Conservation (phyloP, 148 eudicot species). For the Nepenthes gracilis region DNA sequence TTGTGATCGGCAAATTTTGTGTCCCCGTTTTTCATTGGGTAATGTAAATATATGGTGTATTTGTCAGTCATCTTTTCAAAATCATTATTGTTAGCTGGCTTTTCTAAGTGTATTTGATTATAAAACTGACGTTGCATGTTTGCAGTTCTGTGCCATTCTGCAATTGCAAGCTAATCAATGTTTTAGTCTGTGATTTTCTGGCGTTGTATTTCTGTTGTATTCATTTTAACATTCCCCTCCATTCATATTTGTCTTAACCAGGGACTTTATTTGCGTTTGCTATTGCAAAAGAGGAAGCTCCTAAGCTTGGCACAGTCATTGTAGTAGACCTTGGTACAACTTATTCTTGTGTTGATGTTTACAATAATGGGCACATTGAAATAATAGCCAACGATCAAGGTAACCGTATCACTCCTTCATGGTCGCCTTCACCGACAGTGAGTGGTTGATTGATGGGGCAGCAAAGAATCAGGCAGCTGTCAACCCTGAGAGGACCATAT, state of each 20-base stretch:
- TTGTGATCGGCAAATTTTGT: too few species aligned
- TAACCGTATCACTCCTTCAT: conserved; percentile 73
- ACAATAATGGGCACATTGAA: conserved; percentile 54
- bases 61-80: too few species aligned
- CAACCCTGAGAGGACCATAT: conserved; percentile 56
- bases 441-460: conserved; percentile 65
- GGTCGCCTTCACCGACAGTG: conserved; percentile 58
- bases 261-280: conserved; percentile 45
- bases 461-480: conserved; percentile 68
- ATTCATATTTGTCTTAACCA: conserved; percentile 7
- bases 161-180: too few species aligned
- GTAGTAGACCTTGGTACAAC: conserved; percentile 68
- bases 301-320: conserved; percentile 59
- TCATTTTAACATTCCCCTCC: not conserved
- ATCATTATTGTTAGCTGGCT: too few species aligned
- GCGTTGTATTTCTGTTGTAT: not conserved
- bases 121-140: too few species aligned
- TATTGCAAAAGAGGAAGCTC: conserved; percentile 47
- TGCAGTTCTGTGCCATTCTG: too few species aligned
- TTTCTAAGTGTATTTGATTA: too few species aligned
- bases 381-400: conserved; percentile 75
- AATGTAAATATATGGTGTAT: too few species aligned
- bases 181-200: too few species aligned
- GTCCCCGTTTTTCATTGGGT: too few species aligned
- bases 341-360: conserved; percentile 63